phyloP scores from a whole-genome alignment of 2,329 filamentous ascomycete species.

The Fragosphaeria purpurea region DNA sequence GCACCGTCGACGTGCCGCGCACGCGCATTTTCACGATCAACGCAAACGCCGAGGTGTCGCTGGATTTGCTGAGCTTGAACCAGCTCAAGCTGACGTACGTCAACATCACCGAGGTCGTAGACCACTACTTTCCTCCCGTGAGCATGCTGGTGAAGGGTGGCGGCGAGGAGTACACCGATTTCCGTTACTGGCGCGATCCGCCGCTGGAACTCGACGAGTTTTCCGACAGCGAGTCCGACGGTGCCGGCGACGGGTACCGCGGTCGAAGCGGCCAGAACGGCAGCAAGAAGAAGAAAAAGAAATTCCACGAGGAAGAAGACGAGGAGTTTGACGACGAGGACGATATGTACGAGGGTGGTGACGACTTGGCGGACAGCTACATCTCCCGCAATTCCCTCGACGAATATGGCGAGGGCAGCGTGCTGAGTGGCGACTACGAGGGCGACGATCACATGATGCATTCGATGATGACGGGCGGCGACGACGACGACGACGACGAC shows the following conservation, averaged over 20 bases:
- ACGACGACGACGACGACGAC: conserved; percentile 23
- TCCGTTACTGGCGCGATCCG: conserved; percentile 87
- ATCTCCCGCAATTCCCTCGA: conserved; percentile 27
- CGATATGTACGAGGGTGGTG: conserved; percentile 31
- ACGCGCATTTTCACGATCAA: conserved; percentile 96
- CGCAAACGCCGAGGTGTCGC: conserved; percentile 86
- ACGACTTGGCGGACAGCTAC: conserved; percentile 35
- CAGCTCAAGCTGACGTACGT: conserved; percentile 96
- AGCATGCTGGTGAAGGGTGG: conserved; percentile 78
- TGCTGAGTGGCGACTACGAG: conserved; percentile 33
- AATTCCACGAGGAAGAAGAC: conserved; percentile 24
- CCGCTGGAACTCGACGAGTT: conserved; percentile 83
- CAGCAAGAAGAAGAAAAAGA: conserved; percentile 1
- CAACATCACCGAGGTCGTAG: conserved; percentile 92
- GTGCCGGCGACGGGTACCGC: conserved; percentile 21
- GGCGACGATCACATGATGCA: conserved; percentile 31
- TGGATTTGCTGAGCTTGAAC: conserved; percentile 83
- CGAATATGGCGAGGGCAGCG: conserved; percentile 31
- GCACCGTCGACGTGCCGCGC: conserved; percentile 88
- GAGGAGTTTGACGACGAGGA: conserved; percentile 32
- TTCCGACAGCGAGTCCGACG: conserved; percentile 65
- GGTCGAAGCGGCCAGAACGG: background rate
- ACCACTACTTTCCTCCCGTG: conserved; percentile 95
- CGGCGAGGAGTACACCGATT: conserved; percentile 92
- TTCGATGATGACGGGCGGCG: conserved; percentile 29